A percentile compares a stretch with the other conserved stretches of the same genome.
Conservation (phyloP, 1,284 basidiomycete genomes). For the Microbotryum violaceum region DNA sequence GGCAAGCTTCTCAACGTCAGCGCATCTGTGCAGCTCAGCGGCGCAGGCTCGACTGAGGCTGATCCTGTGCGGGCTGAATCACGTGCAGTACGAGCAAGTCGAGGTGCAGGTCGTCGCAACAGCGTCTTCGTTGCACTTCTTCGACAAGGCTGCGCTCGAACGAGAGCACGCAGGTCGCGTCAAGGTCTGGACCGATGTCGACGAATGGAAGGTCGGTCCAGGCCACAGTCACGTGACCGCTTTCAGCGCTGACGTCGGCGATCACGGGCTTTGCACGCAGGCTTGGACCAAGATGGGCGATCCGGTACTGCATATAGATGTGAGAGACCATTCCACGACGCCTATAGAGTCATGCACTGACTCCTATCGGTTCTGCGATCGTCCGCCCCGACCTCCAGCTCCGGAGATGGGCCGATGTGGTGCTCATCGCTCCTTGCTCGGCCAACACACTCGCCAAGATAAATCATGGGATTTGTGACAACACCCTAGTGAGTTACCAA, state of each 20-base stretch:
- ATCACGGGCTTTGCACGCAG: too few relatives aligned
- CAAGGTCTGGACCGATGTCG: slow-evolving; percentile 76
- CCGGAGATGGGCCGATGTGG: slow-evolving; percentile 89
- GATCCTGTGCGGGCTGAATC: neutral
- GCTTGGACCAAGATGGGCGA: slow-evolving; percentile 68
- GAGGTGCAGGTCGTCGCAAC: slow-evolving; percentile 80
- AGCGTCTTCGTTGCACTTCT: slow-evolving; percentile 69
- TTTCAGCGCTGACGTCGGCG: too few relatives aligned
- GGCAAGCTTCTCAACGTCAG: slow-evolving; percentile 59
- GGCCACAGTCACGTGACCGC: too few relatives aligned
- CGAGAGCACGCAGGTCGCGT: slow-evolving; percentile 45
- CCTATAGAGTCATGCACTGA: neutral
- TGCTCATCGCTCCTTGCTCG: slow-evolving; percentile 87
- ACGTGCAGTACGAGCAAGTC: slow-evolving; percentile 57
- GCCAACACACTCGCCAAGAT: slow-evolving; percentile 94
- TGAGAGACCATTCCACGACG: slow-evolving; percentile 21
- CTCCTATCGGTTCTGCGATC: neutral
- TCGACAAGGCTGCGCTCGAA: slow-evolving; percentile 52
- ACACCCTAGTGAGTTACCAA: slow-evolving; percentile 59
- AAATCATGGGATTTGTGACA: slow-evolving; percentile 79
- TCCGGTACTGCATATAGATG: slow-evolving; percentile 90
- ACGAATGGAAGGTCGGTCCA: slow-evolving; percentile 74
- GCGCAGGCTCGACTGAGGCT: neutral
- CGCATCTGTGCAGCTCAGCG: slow-evolving; percentile 30
- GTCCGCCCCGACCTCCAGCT: slow-evolving; percentile 44